phyloP scores from a whole-genome alignment of 164 flowering plant species.

The Chimonanthus praecox region DNA sequence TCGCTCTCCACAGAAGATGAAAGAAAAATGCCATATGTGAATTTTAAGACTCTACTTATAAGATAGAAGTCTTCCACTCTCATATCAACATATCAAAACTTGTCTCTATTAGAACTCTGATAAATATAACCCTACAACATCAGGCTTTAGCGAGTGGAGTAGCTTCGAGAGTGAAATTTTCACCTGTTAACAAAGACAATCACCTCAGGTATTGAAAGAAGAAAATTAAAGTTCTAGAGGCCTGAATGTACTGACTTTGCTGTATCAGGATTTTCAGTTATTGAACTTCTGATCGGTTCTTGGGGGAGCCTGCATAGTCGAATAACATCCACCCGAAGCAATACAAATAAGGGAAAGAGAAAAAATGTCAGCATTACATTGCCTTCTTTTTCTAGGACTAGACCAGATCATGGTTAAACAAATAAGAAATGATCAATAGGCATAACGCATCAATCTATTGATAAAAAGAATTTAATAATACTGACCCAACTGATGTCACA shows the following conservation, averaged over 20 bases:
- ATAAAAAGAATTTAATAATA: slow-evolving; percentile 7
- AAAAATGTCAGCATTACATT: too few species aligned
- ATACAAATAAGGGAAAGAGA: neutral
- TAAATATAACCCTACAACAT: slow-evolving; percentile 29
- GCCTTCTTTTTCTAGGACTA: too few species aligned
- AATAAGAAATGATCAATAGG: neutral
- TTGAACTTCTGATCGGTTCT: slow-evolving; percentile 68
- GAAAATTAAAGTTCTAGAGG: slow-evolving; percentile 8
- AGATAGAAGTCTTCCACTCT: slow-evolving; percentile 6
- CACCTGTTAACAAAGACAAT: neutral
- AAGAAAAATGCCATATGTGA: neutral
- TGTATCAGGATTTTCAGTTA: slow-evolving; percentile 19
- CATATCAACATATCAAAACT: slow-evolving; percentile 27
- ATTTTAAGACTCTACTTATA: neutral
- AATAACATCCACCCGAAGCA: neutral
- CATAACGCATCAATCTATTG: neutral
- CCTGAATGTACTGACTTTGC: neutral
- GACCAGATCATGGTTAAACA: too few species aligned
- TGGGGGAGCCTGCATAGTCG: slow-evolving; percentile 54
- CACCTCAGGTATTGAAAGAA: slow-evolving; percentile 1
- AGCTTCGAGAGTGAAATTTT: neutral
- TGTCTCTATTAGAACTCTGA: slow-evolving; percentile 24
- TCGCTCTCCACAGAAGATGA: neutral
- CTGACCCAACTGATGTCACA: slow-evolving; percentile 82
- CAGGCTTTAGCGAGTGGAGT: neutral